Evolutionary conservation across 805 yeast species (phyloP).

Genomic region (Peterozyma toletana): DNA sequence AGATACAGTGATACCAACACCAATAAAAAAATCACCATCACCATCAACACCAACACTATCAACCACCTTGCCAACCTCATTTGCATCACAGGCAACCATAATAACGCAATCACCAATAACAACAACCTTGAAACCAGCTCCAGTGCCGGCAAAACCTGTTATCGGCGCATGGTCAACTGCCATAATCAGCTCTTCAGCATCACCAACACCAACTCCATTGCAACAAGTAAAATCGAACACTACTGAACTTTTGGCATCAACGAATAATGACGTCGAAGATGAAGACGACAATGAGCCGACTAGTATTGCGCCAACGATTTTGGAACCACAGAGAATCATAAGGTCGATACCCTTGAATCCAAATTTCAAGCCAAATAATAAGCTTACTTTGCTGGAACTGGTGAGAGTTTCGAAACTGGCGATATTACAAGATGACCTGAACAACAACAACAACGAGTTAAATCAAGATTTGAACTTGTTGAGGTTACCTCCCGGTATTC

Average conservation of each 20-base stretch:
- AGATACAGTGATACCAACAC: neutral
- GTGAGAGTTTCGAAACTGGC: neutral
- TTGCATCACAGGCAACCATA: conserved; percentile 14
- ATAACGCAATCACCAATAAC: conserved; percentile 11
- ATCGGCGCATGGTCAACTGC: conserved; percentile 8
- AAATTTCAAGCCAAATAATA: conserved; percentile 1
- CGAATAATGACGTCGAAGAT: conserved; percentile 3
- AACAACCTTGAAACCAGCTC: conserved; percentile 11
- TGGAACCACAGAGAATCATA: too few relatives aligned
- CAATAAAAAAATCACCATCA: conserved; percentile 1
- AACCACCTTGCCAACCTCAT: conserved; percentile 5
- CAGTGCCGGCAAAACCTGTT: conserved; percentile 4
- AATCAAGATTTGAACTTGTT: conserved; percentile 4
- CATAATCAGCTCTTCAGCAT: conserved; percentile 8
- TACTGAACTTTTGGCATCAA: conserved; percentile 5
- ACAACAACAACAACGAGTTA: neutral
- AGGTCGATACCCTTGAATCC: neutral
- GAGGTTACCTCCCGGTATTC: conserved; percentile 12
- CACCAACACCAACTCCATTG: conserved; percentile 11
- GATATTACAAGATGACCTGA: neutral
- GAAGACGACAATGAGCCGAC: too few relatives aligned
- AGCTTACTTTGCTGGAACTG: conserved; percentile 6
- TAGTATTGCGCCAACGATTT: too few relatives aligned
- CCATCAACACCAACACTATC: neutral
- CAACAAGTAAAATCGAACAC: conserved; percentile 4